Base-by-base conservation (phyloP, 2,329 filamentous ascomycete species). In the Ascochyta viciae-villosae region DNA sequence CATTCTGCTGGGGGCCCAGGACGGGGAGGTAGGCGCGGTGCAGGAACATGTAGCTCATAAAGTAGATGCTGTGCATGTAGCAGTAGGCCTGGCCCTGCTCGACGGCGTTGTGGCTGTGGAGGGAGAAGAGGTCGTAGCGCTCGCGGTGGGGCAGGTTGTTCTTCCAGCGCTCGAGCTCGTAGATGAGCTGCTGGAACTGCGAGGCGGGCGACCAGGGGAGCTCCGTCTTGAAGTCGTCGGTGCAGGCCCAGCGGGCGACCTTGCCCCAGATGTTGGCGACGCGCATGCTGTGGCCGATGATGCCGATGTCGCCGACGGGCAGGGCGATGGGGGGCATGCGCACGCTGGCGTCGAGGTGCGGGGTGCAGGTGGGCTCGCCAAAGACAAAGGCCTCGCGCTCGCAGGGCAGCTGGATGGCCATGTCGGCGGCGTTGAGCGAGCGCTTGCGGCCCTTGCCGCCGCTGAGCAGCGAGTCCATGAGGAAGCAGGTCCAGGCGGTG, bases 61-160 rank as follows among this genome's bases (percentile, higher is more conserved):
- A 77, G 55, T 76, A 69, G 43, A 77, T 77, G 57, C 73, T 70
- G 56, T 77, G 75, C 75, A 77, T 77, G 59, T 77, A 77, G 61
- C 71, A 74, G 58, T 73, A 77, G 4, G 74, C 75, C 48, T 77
- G 75, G 13, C 75, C 75, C 48, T 77, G 74, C 23, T 77, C 74
- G n/a, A 76, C 69, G 6, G 75, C 75, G 43, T 76, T 77, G 63
- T 77, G 75, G 22, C 72, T 74, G 59, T 77, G 75, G 5, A 77
- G 65, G 0, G 69, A 70, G 56, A 74, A 75, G 16, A 76, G 54
- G 37, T 76, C 73, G 50, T 77, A 77, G 46, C 72, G 71, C 34
- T 76, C 63, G 23, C 75, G 70, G 10, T 55, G 54, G 1, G 75
- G 75, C 10, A 77, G 64, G 10, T 67, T 70, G 22, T 58, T 64